phyloP scores from a whole-genome alignment of 164 flowering plant species.

The Tetracentron sinense region DNA sequence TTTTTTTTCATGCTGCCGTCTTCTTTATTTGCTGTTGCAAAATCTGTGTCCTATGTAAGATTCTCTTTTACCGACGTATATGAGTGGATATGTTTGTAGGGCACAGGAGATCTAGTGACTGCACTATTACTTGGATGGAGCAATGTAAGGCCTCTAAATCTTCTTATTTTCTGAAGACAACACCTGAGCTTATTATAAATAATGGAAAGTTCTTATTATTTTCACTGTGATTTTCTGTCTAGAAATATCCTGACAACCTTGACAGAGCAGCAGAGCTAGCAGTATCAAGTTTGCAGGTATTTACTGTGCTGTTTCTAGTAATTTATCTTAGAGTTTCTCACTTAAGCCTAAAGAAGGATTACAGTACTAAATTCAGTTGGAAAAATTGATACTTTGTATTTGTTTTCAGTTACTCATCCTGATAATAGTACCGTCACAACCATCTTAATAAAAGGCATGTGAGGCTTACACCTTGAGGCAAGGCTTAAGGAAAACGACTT shows the following conservation, averaged over 20 bases:
- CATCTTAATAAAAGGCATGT: too few relatives aligned
- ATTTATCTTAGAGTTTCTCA: background rate
- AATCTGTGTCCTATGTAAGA: background rate
- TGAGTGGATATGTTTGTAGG: constrained; percentile 44
- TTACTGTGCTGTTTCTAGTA: background rate
- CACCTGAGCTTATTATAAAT: constrained; percentile 1
- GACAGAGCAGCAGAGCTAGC: constrained; percentile 94
- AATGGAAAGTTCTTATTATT: background rate
- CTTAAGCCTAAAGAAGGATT: background rate
- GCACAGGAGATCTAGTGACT: constrained; percentile 98
- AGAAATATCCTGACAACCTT: constrained; percentile 87
- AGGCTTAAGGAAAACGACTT: too few relatives aligned
- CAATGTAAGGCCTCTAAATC: constrained; percentile 52
- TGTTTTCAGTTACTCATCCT: too few relatives aligned
- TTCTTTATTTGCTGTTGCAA: constrained; percentile 2
- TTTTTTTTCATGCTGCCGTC: too few relatives aligned
- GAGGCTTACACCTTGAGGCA: too few relatives aligned
- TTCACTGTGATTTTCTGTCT: constrained; percentile 17
- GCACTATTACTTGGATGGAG: constrained; percentile 99
- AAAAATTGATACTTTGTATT: too few relatives aligned
- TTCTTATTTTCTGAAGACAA: background rate
- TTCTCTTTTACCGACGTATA: constrained; percentile 3
- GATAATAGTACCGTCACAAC: too few relatives aligned
- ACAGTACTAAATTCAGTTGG: background rate
- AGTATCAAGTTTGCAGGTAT: constrained; percentile 97